Conservation (phyloP, 1,284 basidiomycete genomes). For the Pseudozyma sp. region DNA sequence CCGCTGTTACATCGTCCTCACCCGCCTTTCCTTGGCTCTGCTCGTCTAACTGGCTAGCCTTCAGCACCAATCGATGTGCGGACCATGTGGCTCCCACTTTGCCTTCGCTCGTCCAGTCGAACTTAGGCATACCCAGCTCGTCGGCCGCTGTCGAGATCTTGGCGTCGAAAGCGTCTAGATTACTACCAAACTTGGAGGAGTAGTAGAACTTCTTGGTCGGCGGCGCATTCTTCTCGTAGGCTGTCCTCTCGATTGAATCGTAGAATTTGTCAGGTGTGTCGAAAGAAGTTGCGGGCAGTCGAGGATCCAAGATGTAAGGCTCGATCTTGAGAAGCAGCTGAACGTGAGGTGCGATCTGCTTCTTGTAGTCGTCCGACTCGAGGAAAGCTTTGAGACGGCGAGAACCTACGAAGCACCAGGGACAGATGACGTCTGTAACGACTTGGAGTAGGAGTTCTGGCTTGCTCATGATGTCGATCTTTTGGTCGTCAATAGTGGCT, state of each 20-base stretch:
- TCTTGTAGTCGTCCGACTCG: constrained; percentile 42
- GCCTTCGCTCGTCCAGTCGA: constrained; percentile 46
- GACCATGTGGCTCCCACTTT: constrained; percentile 56
- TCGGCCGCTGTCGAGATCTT: constrained; percentile 42
- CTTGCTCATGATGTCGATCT: constrained; percentile 28
- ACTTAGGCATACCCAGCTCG: constrained; percentile 36
- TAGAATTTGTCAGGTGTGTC: constrained; percentile 44
- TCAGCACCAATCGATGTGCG: constrained; percentile 45
- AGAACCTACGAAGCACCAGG: constrained; percentile 55
- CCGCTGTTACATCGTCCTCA: constrained; percentile 13
- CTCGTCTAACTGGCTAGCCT: constrained; percentile 43
- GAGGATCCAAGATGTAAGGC: constrained; percentile 54
- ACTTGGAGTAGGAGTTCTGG: constrained; percentile 49
- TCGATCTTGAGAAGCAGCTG: constrained; percentile 39
- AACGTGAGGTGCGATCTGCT: constrained; percentile 44
- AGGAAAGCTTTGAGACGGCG: constrained; percentile 44
- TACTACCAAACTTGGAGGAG: constrained; percentile 39
- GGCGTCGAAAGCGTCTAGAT: constrained; percentile 51
- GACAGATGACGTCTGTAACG: constrained; percentile 50
- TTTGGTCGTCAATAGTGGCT: neutral
- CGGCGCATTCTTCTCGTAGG: constrained; percentile 40
- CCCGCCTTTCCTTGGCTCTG: constrained; percentile 4
- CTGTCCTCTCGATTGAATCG: constrained; percentile 44
- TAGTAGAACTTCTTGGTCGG: constrained; percentile 55
- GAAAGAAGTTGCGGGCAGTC: constrained; percentile 37